These are phyloP conservation scores for Diddensiella transvaalensis DNA, from an alignment of 805 yeast species.

Conservation along the genomic window DNA sequence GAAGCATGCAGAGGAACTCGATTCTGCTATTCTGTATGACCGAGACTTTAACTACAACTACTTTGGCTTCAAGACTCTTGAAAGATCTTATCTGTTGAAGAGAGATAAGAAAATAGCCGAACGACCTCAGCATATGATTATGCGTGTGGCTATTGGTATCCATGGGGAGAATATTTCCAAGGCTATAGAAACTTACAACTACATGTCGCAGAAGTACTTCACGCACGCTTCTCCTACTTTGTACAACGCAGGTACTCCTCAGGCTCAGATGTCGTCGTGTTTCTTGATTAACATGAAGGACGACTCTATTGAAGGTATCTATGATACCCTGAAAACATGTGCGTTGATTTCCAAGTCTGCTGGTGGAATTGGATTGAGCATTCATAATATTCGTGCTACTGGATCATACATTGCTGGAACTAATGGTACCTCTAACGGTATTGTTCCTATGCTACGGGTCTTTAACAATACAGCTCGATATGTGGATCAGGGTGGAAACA, in stretches of 20 bases:
- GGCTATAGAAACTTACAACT: conserved; percentile 72
- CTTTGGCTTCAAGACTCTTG: conserved; percentile 86
- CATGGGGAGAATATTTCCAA: conserved; percentile 61
- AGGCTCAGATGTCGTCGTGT: conserved; percentile 82
- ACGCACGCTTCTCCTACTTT: conserved; percentile 94
- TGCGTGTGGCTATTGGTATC: conserved; percentile 87
- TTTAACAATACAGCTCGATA: conserved; percentile 91
- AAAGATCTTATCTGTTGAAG: conserved; percentile 69
- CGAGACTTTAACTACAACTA: conserved; percentile 71
- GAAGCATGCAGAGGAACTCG: conserved; percentile 55
- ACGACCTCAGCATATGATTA: conserved; percentile 80
- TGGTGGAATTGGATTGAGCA: conserved; percentile 90
- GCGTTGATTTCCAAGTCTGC: conserved; percentile 89
- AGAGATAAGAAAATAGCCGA: conserved; percentile 60
- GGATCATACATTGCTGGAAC: conserved; percentile 84
- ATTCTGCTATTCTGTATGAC: conserved; percentile 61
- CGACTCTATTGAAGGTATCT: conserved; percentile 91
- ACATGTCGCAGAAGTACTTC: conserved; percentile 79
- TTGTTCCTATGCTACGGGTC: conserved; percentile 90
- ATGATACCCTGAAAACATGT: conserved; percentile 76
- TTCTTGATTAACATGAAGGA: conserved; percentile 84
- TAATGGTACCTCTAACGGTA: conserved; percentile 81
- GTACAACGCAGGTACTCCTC: conserved; percentile 83
- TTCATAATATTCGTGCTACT: conserved; percentile 76
- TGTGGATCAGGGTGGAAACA: conserved; percentile 96